These are phyloP conservation scores for Lichtheimia corymbifera DNA, from an alignment of 371 early-diverging fungal genomes.

Conservation along the genomic window DNA sequence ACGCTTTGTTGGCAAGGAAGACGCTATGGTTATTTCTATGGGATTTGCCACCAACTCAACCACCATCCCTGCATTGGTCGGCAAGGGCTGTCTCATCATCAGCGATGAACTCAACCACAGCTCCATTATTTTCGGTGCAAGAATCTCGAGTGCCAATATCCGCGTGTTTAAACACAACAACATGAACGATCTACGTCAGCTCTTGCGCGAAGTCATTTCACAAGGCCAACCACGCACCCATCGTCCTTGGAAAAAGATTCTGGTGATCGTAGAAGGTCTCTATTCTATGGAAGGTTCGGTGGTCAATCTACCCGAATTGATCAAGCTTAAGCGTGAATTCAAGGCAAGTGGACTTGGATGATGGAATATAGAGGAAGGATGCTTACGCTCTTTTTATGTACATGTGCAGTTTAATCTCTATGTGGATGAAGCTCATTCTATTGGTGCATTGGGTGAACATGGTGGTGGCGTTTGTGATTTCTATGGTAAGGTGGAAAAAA, in stretches of 20 bases:
- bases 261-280: constrained; percentile 99
- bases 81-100: constrained; percentile 93
- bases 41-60: constrained; percentile 98
- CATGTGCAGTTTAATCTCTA: constrained; percentile 90
- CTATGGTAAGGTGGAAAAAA: constrained; percentile 47
- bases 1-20: constrained; percentile 69
- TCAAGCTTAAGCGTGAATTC: constrained; percentile 95
- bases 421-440: constrained; percentile 98
- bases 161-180: constrained; percentile 98
- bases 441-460: constrained; percentile 91
- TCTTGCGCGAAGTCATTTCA: constrained; percentile 91
- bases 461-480: constrained; percentile 97
- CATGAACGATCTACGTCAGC: constrained; percentile 79
- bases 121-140: constrained; percentile 95
- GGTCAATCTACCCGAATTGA: constrained; percentile 86
- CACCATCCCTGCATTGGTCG: constrained; percentile 93
- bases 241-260: constrained; percentile 98
- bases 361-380: too few species aligned
- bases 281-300: constrained; percentile 99
- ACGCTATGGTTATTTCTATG: constrained; percentile 43
- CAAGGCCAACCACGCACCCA: constrained; percentile 99
- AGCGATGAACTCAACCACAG: constrained; percentile 98
- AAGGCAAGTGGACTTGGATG: constrained; percentile 77
- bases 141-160: constrained; percentile 93
- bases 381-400: neutral